Conservation (phyloP, 768 basidiomycete genomes). For the Suillus sp. region DNA sequence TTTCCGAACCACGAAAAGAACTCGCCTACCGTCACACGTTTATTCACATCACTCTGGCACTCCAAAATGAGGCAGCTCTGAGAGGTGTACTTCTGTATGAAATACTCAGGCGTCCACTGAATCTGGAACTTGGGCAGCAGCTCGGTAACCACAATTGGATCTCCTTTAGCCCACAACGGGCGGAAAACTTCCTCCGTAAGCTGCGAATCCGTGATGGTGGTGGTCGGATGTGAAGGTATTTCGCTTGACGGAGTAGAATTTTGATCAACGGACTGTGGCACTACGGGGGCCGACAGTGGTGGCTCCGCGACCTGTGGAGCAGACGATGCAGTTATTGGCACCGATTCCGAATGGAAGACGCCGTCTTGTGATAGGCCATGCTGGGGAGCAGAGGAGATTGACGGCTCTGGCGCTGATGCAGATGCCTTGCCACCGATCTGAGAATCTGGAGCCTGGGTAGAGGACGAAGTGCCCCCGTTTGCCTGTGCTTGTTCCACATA, state of each 20-base stretch:
- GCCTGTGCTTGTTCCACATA: constrained; percentile 20
- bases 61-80: constrained; percentile 75
- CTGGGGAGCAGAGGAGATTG: background rate
- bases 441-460: background rate
- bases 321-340: background rate
- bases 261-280: constrained; percentile 15
- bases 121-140: constrained; percentile 62
- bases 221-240: constrained; percentile 50
- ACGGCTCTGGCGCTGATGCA: background rate
- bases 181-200: constrained; percentile 66
- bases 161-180: constrained; percentile 69
- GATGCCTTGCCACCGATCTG: background rate
- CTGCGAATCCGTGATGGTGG: constrained; percentile 46
- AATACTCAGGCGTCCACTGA: constrained; percentile 83
- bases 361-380: background rate
- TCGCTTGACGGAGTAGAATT: constrained; percentile 25
- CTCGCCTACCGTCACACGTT: constrained; percentile 63
- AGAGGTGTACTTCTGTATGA: constrained; percentile 65
- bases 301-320: background rate
- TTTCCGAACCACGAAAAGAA: constrained; percentile 83
- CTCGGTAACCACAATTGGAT: constrained; percentile 77
- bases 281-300: constrained; percentile 2
- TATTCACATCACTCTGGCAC: constrained; percentile 73
- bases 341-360: background rate
- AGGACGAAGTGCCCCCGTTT: background rate